Evolutionary conservation across 768 basidiomycete species (phyloP), one percentile per base, ranked within the genome.

Genomic region (Tubosaeta sp.): DNA sequence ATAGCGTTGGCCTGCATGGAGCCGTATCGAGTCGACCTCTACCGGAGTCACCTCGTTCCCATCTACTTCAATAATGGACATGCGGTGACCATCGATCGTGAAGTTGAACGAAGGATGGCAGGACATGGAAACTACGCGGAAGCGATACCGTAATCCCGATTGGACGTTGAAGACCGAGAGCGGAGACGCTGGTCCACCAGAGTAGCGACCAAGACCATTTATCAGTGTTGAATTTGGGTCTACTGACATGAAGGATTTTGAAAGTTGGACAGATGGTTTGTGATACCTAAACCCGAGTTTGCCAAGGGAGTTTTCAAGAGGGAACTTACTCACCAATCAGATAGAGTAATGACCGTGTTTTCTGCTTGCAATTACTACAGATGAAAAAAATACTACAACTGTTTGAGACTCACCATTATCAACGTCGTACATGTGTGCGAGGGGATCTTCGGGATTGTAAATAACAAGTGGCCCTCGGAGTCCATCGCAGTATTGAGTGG

Each of bases 41-140:
- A 76, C 62, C 1, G 79, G 75, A 25, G 61, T 42, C 0, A 69
- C 70, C 52, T 74, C 74, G 46, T 67, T 66, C 1, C 74, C 71
- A 46, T 82, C 80, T 3, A 64, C 75, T 57, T 81, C 79, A 42
- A 81, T 80, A 43, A 81, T 64, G 6, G 74, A 77, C 67, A 78
- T 54, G 11, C 59, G 59, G 56, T 79, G 76, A 5, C 67, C 64
- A 52, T 76, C 73, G 43, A 79, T 73, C 7, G 71, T 67, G 58
- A 78, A 77, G 13, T 55, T 61, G 57, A 65, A 76, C 22, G 45
- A 48, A 25, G 64, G 61, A 71, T 70, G 64, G 56, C 82, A 82
- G 8, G 79, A 76, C 5, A 78, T 69, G 9, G 71, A 71, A 17
- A 82, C 56, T 4, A 84, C 50, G 11, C 81, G 73, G 63, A 82